Base-by-base conservation (phyloP, 495 filamentous ascomycete genomes). In the Neurospora sp. region DNA sequence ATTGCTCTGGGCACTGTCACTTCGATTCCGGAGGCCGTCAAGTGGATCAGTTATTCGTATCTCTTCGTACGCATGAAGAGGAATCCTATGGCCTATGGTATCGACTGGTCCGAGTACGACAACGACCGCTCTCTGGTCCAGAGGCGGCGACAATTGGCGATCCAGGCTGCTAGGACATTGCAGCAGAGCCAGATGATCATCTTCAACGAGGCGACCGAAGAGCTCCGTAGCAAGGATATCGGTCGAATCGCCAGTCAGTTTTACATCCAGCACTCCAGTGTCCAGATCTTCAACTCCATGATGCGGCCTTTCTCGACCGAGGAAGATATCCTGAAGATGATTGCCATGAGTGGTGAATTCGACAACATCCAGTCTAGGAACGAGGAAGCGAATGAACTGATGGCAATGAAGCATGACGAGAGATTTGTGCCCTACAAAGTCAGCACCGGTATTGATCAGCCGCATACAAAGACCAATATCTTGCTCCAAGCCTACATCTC, bases 121-220 rank as follows among this genome's bases (percentile, higher is more conserved):
- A 91, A 97, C 77, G 96, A 99, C 78, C 94, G 93, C 18, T 87
- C 88, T 71, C 85, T 99, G 70, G 91, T 97, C 5, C 89, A 93
- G 77, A 87, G 94, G 77, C 87, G 96, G 74, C 86, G 93, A 20
- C 88, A 96, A 59, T 83, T 98, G 71, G 90, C 96, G 72, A 92
- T 97, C 70, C 89, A 95, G 74, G 96, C 96, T 41, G 96, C 96
- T 3, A 86, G 89, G 27, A 90, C 91, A 3, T 85, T 99, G 40
- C 93, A 96, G 75, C 87, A 94, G 77, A 96, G 91, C 76, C 96
- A 98, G 79, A 99, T 99, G 96, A 94, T 99, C 76, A 96, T 98
- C 54, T 98, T 95, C 85, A 96, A 98, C 77, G 96, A 98, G 74
- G 86, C 83, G 16, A 98, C 96, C 0, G 93, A 97, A 79, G 94